Evolutionary conservation across 768 basidiomycete species (phyloP).

Genomic region (Boletellus ananas): DNA sequence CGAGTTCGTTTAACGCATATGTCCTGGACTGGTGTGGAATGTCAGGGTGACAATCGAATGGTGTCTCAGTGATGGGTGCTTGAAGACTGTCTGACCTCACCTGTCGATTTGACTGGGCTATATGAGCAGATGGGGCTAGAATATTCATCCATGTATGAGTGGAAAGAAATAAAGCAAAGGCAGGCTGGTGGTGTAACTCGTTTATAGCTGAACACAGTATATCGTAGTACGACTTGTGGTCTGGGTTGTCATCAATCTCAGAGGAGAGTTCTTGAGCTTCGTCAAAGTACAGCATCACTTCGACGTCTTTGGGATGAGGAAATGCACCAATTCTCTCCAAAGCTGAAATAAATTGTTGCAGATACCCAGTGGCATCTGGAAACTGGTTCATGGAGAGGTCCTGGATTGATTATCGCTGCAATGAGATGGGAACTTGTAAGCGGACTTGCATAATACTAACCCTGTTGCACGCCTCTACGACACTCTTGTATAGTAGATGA

Average conservation of each 20-base stretch:
- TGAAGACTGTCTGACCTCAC: background rate
- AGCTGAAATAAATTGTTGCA: background rate
- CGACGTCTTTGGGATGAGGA: background rate
- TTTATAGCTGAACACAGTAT: background rate
- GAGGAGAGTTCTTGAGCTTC: background rate
- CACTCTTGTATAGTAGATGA: background rate
- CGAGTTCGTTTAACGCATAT: too few relatives aligned
- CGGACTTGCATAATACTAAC: background rate
- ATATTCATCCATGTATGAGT: too few relatives aligned
- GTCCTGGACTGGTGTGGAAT: too few relatives aligned
- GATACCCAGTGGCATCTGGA: background rate
- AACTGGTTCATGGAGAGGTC: too few relatives aligned
- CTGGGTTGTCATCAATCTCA: too few relatives aligned
- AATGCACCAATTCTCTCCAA: background rate
- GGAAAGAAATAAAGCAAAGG: too few relatives aligned
- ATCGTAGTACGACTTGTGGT: background rate
- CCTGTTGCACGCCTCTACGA: background rate
- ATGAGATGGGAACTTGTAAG: too few relatives aligned
- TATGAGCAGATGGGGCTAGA: too few relatives aligned
- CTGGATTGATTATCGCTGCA: too few relatives aligned
- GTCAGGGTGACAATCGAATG: background rate
- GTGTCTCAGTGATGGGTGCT: background rate
- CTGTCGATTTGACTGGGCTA: background rate
- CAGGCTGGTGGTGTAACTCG: too few relatives aligned
- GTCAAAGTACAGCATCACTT: background rate